A percentile compares a stretch with the other conserved stretches of the same genome.
Evolutionary conservation across 768 basidiomycete species (phyloP).

Genomic region (Suillus lakei): DNA sequence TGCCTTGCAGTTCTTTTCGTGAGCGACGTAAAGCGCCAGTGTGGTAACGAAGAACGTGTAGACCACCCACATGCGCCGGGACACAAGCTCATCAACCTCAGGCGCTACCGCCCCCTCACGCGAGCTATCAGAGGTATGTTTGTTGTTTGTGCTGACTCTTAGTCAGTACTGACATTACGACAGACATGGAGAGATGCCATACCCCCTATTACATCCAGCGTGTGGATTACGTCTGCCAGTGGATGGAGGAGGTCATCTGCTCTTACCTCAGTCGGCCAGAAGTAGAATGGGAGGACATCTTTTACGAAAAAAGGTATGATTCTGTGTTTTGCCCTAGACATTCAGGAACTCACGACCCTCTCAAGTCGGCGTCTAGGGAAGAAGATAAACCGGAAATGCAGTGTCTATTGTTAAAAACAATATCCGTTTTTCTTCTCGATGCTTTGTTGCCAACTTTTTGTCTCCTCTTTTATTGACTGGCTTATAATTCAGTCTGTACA

Average conservation of each 20-base stretch:
- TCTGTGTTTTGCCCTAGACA: neutral
- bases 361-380: neutral
- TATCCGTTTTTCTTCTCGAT: neutral
- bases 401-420: neutral
- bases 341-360: neutral
- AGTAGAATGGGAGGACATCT: conserved; percentile 30
- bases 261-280: conserved; percentile 32
- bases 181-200: conserved; percentile 54
- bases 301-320: conserved; percentile 34
- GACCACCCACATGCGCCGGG: conserved; percentile 31
- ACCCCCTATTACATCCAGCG: conserved; percentile 44
- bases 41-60: conserved; percentile 33
- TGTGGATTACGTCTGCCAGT: conserved; percentile 40
- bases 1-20: conserved; percentile 34
- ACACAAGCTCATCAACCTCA: conserved; percentile 41
- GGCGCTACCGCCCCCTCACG: conserved; percentile 41
- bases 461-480: neutral
- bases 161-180: conserved; percentile 5
- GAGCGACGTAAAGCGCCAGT: conserved; percentile 36
- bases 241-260: conserved; percentile 42
- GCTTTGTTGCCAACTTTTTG: neutral
- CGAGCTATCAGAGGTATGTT: conserved; percentile 46
- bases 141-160: neutral
- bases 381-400: neutral
- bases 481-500: neutral